Percentiles rank a stretch among this genome's conserved stretches.
Evolutionary conservation across 768 basidiomycete species (phyloP).

Genomic region (Lactifluus piperatus): DNA sequence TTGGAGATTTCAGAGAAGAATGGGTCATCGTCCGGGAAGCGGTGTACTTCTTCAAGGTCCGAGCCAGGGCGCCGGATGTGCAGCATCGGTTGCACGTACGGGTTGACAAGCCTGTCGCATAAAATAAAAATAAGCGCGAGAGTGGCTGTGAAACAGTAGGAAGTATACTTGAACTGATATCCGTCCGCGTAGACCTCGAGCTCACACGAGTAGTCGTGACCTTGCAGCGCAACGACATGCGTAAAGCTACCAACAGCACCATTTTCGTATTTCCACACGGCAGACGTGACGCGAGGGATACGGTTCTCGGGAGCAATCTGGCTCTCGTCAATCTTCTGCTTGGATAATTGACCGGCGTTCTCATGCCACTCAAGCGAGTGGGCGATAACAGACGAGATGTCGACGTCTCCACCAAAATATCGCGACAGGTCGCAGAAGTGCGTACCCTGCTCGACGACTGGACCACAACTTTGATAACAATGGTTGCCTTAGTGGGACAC

Average conservation of each 20-base stretch:
- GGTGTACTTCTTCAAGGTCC: constrained; percentile 60
- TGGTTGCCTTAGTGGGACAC: neutral
- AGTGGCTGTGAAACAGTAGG: neutral
- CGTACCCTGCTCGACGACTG: constrained; percentile 86
- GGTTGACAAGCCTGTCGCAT: constrained; percentile 66
- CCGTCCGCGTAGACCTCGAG: constrained; percentile 93
- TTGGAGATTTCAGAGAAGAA: constrained; percentile 93
- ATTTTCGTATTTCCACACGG: constrained; percentile 94
- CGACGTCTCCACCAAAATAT: constrained; percentile 95
- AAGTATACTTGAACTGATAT: constrained; percentile 66
- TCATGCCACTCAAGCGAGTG: constrained; percentile 93
- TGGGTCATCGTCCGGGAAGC: constrained; percentile 78
- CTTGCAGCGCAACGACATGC: constrained; percentile 87
- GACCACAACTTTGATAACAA: constrained; percentile 48
- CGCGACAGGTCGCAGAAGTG: constrained; percentile 97
- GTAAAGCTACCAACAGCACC: constrained; percentile 91
- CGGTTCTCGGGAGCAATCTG: constrained; percentile 81
- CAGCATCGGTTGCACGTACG: constrained; percentile 86
- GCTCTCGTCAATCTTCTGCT: constrained; percentile 75
- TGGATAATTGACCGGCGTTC: constrained; percentile 74
- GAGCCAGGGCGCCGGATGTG: constrained; percentile 79
- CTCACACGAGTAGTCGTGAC: constrained; percentile 89
- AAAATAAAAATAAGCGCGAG: constrained; percentile 6
- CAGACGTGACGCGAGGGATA: constrained; percentile 88
- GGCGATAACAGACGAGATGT: constrained; percentile 69